Conservation (phyloP, 2,329 filamentous ascomycete species). For the Penicillium frequentans region DNA sequence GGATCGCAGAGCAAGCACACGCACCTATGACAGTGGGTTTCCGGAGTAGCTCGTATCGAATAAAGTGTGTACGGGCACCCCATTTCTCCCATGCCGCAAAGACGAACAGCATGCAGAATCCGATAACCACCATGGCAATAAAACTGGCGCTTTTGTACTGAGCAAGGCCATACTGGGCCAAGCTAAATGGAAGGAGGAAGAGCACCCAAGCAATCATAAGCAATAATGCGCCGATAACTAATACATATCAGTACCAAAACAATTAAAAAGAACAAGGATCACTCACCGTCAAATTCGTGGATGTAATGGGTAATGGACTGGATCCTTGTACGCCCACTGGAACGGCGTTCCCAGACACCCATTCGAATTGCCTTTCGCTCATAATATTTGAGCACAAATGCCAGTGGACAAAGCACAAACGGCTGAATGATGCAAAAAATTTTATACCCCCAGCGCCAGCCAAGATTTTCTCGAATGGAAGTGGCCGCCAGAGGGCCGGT, state of each 20-base stretch:
- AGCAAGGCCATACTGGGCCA: slow-evolving; percentile 23
- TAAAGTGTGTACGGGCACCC: slow-evolving; percentile 21
- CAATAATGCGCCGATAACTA: slow-evolving; percentile 30
- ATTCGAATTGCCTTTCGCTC: slow-evolving; percentile 57
- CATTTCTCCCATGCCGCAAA: slow-evolving; percentile 24
- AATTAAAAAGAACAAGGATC: too few species aligned
- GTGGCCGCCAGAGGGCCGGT: slow-evolving; percentile 54
- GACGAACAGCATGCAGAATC: slow-evolving; percentile 13
- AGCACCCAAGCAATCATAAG: slow-evolving; percentile 29
- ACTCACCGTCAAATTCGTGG: slow-evolving; percentile 62
- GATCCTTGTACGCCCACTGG: slow-evolving; percentile 46
- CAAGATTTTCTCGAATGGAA: slow-evolving; percentile 50
- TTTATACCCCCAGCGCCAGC: slow-evolving; percentile 44
- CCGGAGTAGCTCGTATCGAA: slow-evolving; percentile 23
- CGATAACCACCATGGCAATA: slow-evolving; percentile 20
- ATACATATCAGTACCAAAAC: neutral
- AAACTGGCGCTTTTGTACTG: slow-evolving; percentile 26
- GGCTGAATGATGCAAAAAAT: slow-evolving; percentile 62
- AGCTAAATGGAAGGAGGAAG: slow-evolving; percentile 30
- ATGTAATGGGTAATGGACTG: slow-evolving; percentile 56
- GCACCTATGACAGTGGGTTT: slow-evolving; percentile 24
- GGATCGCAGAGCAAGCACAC: slow-evolving; percentile 18
- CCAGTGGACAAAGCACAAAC: slow-evolving; percentile 55
- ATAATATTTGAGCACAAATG: slow-evolving; percentile 56
- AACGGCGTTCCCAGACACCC: slow-evolving; percentile 50